Percentiles rank a stretch among this genome's conserved stretches.
Conservation (phyloP, 495 filamentous ascomycete species). For the Emericellopsis terricola region DNA sequence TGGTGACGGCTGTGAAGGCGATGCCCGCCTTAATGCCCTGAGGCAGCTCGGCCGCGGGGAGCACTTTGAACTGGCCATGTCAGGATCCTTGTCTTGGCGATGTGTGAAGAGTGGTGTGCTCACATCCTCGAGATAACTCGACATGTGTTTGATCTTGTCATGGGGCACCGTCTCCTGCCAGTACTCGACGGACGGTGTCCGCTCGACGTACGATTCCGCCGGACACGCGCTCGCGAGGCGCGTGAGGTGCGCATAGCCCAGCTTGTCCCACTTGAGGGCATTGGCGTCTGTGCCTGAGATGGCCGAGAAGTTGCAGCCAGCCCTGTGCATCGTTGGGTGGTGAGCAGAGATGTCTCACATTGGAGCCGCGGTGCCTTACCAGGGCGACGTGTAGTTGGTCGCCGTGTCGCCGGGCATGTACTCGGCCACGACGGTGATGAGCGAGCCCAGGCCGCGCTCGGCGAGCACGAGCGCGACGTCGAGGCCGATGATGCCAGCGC, state of each 20-base stretch:
- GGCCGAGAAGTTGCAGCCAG: constrained; percentile 17
- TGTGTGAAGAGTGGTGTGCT: background rate
- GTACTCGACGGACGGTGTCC: constrained; percentile 12
- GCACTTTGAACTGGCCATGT: background rate
- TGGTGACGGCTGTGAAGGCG: constrained; percentile 12
- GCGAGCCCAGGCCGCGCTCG: constrained; percentile 9
- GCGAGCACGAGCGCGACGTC: constrained; percentile 16
- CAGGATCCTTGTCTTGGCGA: background rate
- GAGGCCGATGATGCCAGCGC: constrained; percentile 17
- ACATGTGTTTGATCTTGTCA: constrained; percentile 13
- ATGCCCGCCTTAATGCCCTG: constrained; percentile 11
- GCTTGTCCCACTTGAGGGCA: constrained; percentile 13
- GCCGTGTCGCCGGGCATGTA: constrained; percentile 14
- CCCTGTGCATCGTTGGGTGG: constrained; percentile 6
- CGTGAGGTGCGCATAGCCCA: constrained; percentile 12
- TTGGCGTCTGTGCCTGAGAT: constrained; percentile 15
- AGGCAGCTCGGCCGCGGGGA: constrained; percentile 10
- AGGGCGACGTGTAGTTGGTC: constrained; percentile 15
- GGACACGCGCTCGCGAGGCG: constrained; percentile 6
- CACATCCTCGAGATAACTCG: constrained; percentile 15
- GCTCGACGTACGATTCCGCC: constrained; percentile 9
- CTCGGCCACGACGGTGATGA: constrained; percentile 14
- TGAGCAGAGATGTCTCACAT: background rate
- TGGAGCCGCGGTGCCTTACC: constrained; percentile 7
- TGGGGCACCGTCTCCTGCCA: constrained; percentile 13